phyloP scores from a whole-genome alignment of 129 eudicot genomes.

The Ambrosia artemisiifolia region DNA sequence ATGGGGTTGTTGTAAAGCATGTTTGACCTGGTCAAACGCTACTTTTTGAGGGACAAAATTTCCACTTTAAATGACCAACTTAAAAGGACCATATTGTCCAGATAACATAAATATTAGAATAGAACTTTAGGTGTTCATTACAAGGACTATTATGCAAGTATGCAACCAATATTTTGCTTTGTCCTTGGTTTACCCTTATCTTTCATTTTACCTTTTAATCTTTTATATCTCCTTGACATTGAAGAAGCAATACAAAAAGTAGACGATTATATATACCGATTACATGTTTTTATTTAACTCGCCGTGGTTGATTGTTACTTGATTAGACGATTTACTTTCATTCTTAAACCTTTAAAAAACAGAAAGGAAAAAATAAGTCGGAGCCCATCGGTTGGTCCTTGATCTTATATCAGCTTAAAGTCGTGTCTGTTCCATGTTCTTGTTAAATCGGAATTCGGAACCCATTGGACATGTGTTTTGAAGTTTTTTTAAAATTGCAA shows the following conservation, averaged over 20 bases:
- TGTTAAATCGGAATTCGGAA: too few species aligned
- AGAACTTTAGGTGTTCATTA: neutral
- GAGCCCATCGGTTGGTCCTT: too few species aligned
- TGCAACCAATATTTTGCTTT: neutral
- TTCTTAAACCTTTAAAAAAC: neutral
- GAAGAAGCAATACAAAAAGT: too few species aligned
- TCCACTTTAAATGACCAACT: constrained; percentile 12
- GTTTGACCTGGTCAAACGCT: constrained; percentile 34
- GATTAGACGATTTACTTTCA: neutral
- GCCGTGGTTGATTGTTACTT: neutral
- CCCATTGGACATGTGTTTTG: too few species aligned
- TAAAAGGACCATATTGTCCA: constrained; percentile 12
- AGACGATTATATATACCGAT: neutral
- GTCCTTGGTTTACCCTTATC: constrained; percentile 4
- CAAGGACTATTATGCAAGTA: neutral
- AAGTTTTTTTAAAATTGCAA: too few species aligned
- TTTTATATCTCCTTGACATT: too few species aligned
- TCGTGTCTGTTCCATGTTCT: too few species aligned
- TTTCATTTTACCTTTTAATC: neutral
- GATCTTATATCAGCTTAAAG: too few species aligned
- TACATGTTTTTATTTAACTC: neutral
- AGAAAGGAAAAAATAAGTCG: too few species aligned
- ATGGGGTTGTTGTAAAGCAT: constrained; percentile 34
- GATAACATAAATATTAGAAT: neutral
- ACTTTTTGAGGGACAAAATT: constrained; percentile 28